Evolutionary conservation across 2,329 filamentous ascomycete genomes (phyloP).

Genomic region (Cladophialophora chaetospira): DNA sequence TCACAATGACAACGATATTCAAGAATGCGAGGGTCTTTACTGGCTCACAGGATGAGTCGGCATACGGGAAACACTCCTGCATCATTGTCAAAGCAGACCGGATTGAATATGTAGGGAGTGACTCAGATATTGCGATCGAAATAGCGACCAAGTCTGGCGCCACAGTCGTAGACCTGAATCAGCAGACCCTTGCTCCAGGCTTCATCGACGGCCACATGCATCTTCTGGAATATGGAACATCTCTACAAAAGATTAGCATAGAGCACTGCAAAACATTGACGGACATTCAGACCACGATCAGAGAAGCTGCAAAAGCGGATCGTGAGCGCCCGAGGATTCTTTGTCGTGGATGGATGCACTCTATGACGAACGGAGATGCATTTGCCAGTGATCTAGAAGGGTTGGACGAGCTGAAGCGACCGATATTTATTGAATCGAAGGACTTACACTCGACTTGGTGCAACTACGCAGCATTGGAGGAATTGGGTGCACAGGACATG

Average conservation of each 20-base stretch:
- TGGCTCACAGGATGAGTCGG: conserved; percentile 14
- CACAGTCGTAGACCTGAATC: conserved; percentile 39
- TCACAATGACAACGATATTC: conserved; percentile 6
- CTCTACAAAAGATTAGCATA: conserved; percentile 49
- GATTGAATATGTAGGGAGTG: conserved; percentile 46
- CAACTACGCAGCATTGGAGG: conserved; percentile 49
- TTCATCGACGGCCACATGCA: conserved; percentile 57
- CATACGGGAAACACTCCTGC: conserved; percentile 30
- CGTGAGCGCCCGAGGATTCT: conserved; percentile 46
- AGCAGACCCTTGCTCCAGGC: conserved; percentile 46
- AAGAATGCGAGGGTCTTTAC: conserved; percentile 41
- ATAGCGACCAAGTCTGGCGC: conserved; percentile 31
- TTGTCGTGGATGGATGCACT: conserved; percentile 54
- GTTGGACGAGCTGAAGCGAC: conserved; percentile 44
- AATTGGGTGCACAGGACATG: conserved; percentile 46
- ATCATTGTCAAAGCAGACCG: conserved; percentile 45
- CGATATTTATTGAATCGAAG: conserved; percentile 53
- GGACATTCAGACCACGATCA: conserved; percentile 48
- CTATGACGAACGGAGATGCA: conserved; percentile 48
- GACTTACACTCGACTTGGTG: conserved; percentile 57
- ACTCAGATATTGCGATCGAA: conserved; percentile 34
- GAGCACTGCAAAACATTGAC: conserved; percentile 45
- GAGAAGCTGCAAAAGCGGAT: conserved; percentile 43
- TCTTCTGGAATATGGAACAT: conserved; percentile 53
- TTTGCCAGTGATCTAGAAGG: conserved; percentile 52